Evolutionary conservation across 2,329 filamentous ascomycete genomes (phyloP).

Genomic region (Zasmidium citrigriseum): DNA sequence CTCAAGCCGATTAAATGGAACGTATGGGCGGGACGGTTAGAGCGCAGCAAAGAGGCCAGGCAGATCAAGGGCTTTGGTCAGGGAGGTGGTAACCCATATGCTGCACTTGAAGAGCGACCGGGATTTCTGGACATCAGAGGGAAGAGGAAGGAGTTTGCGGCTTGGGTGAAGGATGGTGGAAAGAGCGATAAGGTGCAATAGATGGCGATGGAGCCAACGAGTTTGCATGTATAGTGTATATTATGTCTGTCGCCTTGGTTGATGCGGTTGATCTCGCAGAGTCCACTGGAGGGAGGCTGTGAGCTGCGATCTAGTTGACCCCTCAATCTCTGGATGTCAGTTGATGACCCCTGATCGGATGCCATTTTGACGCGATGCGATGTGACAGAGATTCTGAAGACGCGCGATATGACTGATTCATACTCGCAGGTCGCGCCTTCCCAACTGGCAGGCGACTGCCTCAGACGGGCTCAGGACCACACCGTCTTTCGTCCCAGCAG

Average conservation of each 20-base stretch:
- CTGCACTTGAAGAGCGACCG: constrained; percentile 72
- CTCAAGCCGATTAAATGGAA: constrained; percentile 84
- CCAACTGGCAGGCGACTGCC: not conserved
- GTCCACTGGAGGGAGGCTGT: no score
- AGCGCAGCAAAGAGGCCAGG: constrained; percentile 62
- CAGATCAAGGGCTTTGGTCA: constrained; percentile 64
- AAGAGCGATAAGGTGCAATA: constrained; percentile 3
- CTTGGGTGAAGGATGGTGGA: constrained; percentile 62
- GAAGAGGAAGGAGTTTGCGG: constrained; percentile 73
- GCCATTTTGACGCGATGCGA: no score
- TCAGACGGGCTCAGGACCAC: not conserved
- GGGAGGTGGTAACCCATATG: constrained; percentile 79
- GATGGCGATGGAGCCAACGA: not conserved
- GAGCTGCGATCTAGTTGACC: no score
- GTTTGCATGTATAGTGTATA: not conserved
- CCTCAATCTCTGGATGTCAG: no score
- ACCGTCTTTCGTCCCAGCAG: not conserved
- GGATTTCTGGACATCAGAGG: constrained; percentile 84
- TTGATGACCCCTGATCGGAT: no score
- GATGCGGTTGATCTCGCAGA: no score
- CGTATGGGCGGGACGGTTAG: constrained; percentile 80
- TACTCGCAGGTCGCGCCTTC: constrained; percentile 9
- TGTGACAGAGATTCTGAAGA: no score
- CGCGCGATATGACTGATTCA: not conserved
- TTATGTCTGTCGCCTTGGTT: not conserved